Evolutionary conservation across 352 stramenopile species (phyloP).

Genomic region (Pythium myriotylum): DNA sequence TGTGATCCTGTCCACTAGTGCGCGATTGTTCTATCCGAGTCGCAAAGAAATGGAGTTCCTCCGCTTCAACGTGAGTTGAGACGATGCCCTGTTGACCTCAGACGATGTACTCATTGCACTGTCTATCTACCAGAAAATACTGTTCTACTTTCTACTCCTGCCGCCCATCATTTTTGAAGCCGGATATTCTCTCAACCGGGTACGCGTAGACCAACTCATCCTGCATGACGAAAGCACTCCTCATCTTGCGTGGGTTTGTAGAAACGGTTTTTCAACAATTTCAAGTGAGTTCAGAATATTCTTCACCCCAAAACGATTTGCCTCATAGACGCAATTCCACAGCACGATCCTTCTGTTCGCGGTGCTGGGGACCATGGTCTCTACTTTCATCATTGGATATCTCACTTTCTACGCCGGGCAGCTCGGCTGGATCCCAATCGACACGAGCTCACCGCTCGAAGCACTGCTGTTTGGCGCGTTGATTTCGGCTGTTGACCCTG

Average conservation of each 20-base stretch:
- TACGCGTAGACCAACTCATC: slow-evolving; percentile 15
- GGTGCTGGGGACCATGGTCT: slow-evolving; percentile 95
- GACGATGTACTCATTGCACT: slow-evolving; percentile 51
- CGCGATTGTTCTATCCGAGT: slow-evolving; percentile 83
- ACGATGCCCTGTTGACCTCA: too few relatives aligned
- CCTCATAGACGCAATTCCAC: neutral
- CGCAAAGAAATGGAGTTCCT: slow-evolving; percentile 91
- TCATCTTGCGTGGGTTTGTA: slow-evolving; percentile 15
- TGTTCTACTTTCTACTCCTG: slow-evolving; percentile 98
- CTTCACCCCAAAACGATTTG: neutral
- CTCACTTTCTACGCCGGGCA: slow-evolving; percentile 90
- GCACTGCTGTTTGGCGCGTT: slow-evolving; percentile 94
- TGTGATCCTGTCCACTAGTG: slow-evolving; percentile 27
- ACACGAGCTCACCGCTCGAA: slow-evolving; percentile 93
- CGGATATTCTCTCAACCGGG: slow-evolving; percentile 91
- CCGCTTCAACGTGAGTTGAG: slow-evolving; percentile 72
- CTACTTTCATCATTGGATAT: slow-evolving; percentile 95
- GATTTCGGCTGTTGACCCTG: slow-evolving; percentile 96
- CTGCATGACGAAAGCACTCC: neutral
- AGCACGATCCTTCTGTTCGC: slow-evolving; percentile 95
- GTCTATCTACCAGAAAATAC: slow-evolving; percentile 52
- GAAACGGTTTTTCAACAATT: slow-evolving; percentile 97
- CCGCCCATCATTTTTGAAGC: slow-evolving; percentile 98
- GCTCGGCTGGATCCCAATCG: slow-evolving; percentile 82
- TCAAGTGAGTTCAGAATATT: slow-evolving; percentile 52